Percentiles rank a stretch among this genome's conserved stretches.
phyloP scores from a whole-genome alignment of 371 early-diverging fungal species.

The Syncephalis plumigaleata region DNA sequence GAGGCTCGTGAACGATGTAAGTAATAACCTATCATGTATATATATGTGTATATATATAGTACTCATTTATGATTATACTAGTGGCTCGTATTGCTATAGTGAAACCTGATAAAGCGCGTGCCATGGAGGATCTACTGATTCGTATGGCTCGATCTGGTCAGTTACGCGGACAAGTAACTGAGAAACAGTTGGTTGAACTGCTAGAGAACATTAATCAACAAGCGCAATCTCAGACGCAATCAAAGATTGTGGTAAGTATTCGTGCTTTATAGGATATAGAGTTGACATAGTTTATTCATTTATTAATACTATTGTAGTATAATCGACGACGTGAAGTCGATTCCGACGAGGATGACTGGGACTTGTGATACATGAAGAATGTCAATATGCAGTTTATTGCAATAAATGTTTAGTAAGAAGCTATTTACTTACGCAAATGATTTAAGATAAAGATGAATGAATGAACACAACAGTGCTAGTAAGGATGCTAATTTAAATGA shows the following conservation, averaged over 20 bases:
- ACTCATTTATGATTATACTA: slow-evolving; percentile 8
- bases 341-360: slow-evolving; percentile 50
- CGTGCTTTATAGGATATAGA: neutral
- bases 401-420: no score
- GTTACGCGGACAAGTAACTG: slow-evolving; percentile 60
- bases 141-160: slow-evolving; percentile 78
- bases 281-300: neutral
- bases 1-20: slow-evolving; percentile 73
- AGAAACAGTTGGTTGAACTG: slow-evolving; percentile 67
- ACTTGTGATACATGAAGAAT: slow-evolving; percentile 18
- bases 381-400: neutral
- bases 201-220: slow-evolving; percentile 69
- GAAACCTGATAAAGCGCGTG: slow-evolving; percentile 74
- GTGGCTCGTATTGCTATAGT: slow-evolving; percentile 82
- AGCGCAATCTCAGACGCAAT: slow-evolving; percentile 29
- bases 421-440: no score
- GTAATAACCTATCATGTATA: slow-evolving; percentile 3
- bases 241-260: slow-evolving; percentile 59
- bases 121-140: slow-evolving; percentile 77
- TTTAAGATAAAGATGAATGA: no score
- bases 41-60: no score
- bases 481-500: no score
- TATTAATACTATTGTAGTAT: slow-evolving; percentile 17
- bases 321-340: slow-evolving; percentile 38
- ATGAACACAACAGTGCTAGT: no score